These are phyloP conservation scores for Epichloe uncinata DNA, from an alignment of 2,329 filamentous ascomycete genomes.

Conservation along the genomic window DNA sequence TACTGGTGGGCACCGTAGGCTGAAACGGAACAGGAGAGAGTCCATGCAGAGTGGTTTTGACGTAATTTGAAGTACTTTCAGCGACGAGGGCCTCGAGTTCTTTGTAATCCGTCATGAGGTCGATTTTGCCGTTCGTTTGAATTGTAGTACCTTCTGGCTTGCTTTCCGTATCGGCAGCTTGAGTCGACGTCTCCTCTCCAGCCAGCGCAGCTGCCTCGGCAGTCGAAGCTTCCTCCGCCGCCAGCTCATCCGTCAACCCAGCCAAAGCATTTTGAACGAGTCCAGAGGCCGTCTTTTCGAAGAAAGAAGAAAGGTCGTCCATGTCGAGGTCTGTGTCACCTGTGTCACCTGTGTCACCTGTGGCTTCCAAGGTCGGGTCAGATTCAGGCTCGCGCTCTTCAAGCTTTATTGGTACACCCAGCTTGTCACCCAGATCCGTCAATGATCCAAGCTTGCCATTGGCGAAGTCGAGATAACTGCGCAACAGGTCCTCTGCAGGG, in stretches of 20 bases:
- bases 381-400: conserved; percentile 15
- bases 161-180: conserved; percentile 14
- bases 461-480: conserved; percentile 20
- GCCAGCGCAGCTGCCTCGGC: conserved; percentile 8
- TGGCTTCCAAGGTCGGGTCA: conserved; percentile 13
- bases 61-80: conserved; percentile 31
- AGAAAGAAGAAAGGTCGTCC: conserved; percentile 28
- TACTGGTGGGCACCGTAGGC: conserved; percentile 27
- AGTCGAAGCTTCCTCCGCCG: conserved; percentile 5
- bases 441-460: conserved; percentile 20
- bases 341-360: conserved; percentile 16
- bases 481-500: conserved; percentile 26
- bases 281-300: conserved; percentile 28
- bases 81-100: conserved; percentile 30
- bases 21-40: conserved; percentile 30
- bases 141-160: conserved; percentile 12
- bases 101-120: conserved; percentile 26
- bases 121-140: conserved; percentile 18
- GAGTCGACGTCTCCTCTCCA: conserved; percentile 10
- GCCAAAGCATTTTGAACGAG: conserved; percentile 28
- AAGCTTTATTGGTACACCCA: conserved; percentile 23
- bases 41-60: conserved; percentile 29
- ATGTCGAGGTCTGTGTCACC: conserved; percentile 23
- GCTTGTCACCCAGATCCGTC: conserved; percentile 20
- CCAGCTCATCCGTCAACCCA: conserved; percentile 19